phyloP scores from a whole-genome alignment of 2,329 filamentous ascomycete species.

The Fusarium humuli region DNA sequence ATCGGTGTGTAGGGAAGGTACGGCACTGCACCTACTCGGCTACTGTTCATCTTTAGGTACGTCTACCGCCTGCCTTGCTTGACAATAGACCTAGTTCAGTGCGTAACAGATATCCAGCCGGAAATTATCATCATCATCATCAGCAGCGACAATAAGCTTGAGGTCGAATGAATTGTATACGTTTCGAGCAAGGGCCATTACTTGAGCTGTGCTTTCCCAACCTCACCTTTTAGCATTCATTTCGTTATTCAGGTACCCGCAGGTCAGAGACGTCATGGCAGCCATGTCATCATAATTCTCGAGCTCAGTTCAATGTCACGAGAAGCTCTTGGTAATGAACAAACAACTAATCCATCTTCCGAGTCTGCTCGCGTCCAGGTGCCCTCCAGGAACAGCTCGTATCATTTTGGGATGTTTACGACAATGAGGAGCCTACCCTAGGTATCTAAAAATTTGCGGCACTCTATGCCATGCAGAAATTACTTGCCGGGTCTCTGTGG shows the following conservation, averaged over 20 bases:
- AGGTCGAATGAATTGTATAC: slow-evolving; percentile 1
- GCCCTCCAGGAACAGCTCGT: slow-evolving; percentile 15
- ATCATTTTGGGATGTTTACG: slow-evolving; percentile 3
- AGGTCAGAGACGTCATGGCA: slow-evolving; percentile 21
- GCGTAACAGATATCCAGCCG: background rate
- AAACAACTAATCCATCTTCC: background rate
- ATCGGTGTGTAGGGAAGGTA: background rate
- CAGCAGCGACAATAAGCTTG: background rate
- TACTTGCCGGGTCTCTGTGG: background rate
- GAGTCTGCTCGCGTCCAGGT: slow-evolving; percentile 13
- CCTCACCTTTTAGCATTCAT: background rate
- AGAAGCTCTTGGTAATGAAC: slow-evolving; percentile 12
- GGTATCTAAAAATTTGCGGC: background rate
- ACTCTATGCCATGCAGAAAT: background rate
- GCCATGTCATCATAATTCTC: background rate
- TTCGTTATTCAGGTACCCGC: slow-evolving; percentile 1
- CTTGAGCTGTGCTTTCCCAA: slow-evolving; percentile 20
- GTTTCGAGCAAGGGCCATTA: slow-evolving; percentile 1
- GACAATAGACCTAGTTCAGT: background rate
- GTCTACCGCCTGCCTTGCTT: background rate
- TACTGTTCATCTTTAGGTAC: background rate
- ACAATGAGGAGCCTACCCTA: slow-evolving; percentile 7
- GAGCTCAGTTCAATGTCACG: background rate
- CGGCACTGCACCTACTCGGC: background rate
- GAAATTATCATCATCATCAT: background rate